Evolutionary conservation across 2,329 filamentous ascomycete genomes (phyloP).

Genomic region (Celoporthe dispersa): DNA sequence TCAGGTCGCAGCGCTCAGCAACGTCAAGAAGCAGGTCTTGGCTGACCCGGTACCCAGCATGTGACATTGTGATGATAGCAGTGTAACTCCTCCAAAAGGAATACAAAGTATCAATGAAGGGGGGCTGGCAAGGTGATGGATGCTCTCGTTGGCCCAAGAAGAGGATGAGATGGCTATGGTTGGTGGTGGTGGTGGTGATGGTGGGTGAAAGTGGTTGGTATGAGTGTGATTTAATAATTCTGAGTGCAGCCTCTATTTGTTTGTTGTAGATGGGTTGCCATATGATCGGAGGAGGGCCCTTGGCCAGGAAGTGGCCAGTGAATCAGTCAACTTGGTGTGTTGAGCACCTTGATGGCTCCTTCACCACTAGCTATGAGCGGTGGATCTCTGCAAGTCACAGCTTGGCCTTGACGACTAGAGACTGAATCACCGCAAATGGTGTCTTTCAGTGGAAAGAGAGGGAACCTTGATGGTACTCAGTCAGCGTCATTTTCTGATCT

Average conservation of each 20-base stretch:
- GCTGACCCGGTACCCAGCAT: slow-evolving; percentile 3
- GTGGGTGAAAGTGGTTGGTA: background rate
- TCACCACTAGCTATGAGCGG: slow-evolving; percentile 15
- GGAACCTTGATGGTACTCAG: slow-evolving; percentile 1
- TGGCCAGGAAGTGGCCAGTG: slow-evolving; percentile 4
- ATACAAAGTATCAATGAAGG: slow-evolving; percentile 23
- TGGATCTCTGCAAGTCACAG: background rate
- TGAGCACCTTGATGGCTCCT: slow-evolving; percentile 26
- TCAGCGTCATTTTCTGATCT: background rate
- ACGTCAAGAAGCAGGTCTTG: slow-evolving; percentile 23
- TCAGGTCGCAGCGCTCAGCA: slow-evolving; percentile 25
- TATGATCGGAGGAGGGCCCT: background rate
- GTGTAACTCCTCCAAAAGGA: background rate
- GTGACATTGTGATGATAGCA: slow-evolving; percentile 11
- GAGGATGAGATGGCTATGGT: slow-evolving; percentile 8
- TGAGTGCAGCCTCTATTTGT: background rate
- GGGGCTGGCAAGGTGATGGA: slow-evolving; percentile 1
- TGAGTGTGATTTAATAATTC: background rate
- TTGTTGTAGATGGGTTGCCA: background rate
- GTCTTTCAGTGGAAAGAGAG: background rate
- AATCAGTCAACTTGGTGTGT: background rate
- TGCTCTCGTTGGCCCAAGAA: slow-evolving; percentile 7
- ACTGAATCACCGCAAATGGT: background rate
- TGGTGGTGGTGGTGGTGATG: background rate
- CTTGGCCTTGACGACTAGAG: background rate